phyloP scores from a whole-genome alignment of 2,329 filamentous ascomycete species.

The Xenoacremonium recifei region DNA sequence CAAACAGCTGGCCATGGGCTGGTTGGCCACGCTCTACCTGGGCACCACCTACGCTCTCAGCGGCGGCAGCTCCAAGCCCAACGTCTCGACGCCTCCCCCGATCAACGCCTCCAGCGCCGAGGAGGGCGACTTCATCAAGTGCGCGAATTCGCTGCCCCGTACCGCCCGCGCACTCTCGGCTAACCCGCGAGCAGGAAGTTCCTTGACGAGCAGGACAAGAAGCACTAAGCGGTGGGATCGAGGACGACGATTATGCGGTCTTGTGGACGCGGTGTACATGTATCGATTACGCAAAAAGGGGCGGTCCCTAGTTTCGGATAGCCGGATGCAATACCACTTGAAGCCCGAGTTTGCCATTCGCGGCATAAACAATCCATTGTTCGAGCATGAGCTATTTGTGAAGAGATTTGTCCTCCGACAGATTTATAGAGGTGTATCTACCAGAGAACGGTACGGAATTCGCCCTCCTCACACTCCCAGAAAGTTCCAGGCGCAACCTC shows the following conservation, averaged over 20 bases:
- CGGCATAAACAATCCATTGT: conserved; percentile 15
- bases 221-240: conserved; percentile 30
- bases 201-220: conserved; percentile 41
- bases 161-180: conserved; percentile 9
- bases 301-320: conserved; percentile 22
- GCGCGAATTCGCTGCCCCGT: conserved; percentile 34
- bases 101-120: conserved; percentile 62
- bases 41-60: conserved; percentile 44
- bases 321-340: conserved; percentile 24
- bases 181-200: conserved; percentile 36
- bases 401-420: too few relatives aligned
- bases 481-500: neutral
- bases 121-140: conserved; percentile 67
- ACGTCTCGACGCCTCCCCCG: conserved; percentile 49
- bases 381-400: conserved; percentile 6
- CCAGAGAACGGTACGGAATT: neutral
- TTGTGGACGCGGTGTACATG: conserved; percentile 35
- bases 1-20: conserved; percentile 55
- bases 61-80: conserved; percentile 44
- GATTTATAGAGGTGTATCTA: neutral
- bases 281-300: conserved; percentile 24
- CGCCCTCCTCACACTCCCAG: neutral
- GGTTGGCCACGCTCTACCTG: conserved; percentile 51
- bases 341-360: conserved; percentile 19
- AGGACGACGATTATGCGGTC: conserved; percentile 17